Conservation (phyloP, 306 rosid species). For the Cucumis cinereus region DNA sequence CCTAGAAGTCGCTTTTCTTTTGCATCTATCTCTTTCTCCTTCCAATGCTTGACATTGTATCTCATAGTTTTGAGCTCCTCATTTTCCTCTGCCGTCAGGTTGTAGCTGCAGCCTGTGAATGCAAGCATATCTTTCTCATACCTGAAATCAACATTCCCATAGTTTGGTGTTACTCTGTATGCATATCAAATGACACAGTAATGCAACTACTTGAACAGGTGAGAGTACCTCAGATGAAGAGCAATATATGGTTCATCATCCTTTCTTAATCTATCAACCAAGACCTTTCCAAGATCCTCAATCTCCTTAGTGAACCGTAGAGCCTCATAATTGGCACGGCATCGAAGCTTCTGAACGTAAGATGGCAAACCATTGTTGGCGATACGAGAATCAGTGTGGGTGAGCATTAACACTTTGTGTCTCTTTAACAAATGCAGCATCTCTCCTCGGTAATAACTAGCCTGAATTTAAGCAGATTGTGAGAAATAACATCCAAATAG, state of each 20-base stretch:
- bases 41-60: slow-evolving; percentile 89
- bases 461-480: slow-evolving; percentile 38
- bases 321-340: slow-evolving; percentile 83
- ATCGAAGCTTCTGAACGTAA: slow-evolving; percentile 72
- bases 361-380: slow-evolving; percentile 78
- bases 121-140: slow-evolving; percentile 99
- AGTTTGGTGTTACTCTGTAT: not conserved
- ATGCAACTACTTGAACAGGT: not conserved
- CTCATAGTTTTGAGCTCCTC: slow-evolving; percentile 77
- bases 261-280: slow-evolving; percentile 63
- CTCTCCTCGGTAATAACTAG: slow-evolving; percentile 82
- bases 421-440: slow-evolving; percentile 52
- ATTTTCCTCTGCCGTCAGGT: slow-evolving; percentile 58
- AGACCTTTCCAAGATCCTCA: slow-evolving; percentile 64
- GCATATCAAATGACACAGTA: not conserved
- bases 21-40: slow-evolving; percentile 88
- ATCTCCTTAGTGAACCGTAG: slow-evolving; percentile 61
- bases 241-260: slow-evolving; percentile 69
- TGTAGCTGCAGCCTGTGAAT: slow-evolving; percentile 93
- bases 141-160: slow-evolving; percentile 26
- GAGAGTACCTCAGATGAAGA: slow-evolving; percentile 73
- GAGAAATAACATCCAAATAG: not conserved
- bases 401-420: slow-evolving; percentile 55
- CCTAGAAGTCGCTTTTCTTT: slow-evolving; percentile 56
- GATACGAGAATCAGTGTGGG: slow-evolving; percentile 89